Percentiles rank a stretch among this genome's conserved stretches.
Evolutionary conservation across 192 early-diverging fungal genomes (phyloP).

Genomic region (Backusella liffmaniae): DNA sequence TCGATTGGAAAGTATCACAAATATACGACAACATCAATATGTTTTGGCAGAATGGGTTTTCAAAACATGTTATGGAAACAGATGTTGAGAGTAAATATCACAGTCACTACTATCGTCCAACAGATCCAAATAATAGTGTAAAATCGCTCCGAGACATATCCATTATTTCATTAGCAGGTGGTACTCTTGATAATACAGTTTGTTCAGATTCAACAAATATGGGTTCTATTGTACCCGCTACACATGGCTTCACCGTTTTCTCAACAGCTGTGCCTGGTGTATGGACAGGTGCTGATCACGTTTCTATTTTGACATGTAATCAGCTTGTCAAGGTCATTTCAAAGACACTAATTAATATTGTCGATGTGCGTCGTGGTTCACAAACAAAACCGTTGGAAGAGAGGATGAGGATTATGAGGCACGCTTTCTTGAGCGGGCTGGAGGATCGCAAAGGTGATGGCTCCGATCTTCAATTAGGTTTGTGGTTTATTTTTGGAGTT

Average conservation of each 20-base stretch:
- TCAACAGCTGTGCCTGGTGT: conserved; percentile 78
- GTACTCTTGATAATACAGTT: conserved; percentile 84
- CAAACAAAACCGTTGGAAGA: conserved; percentile 59
- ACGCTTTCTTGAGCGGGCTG: conserved; percentile 52
- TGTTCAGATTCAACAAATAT: conserved; percentile 79
- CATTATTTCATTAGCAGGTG: conserved; percentile 88
- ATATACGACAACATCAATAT: conserved; percentile 70
- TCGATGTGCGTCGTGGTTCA: conserved; percentile 56
- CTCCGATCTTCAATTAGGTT: conserved; percentile 22
- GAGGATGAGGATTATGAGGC: conserved; percentile 66
- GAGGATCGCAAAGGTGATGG: conserved; percentile 35
- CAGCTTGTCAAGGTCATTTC: conserved; percentile 77
- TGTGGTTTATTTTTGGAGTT: neutral
- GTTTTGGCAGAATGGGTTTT: conserved; percentile 64
- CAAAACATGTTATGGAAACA: conserved; percentile 1
- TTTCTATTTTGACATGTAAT: conserved; percentile 87
- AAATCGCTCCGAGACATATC: conserved; percentile 53
- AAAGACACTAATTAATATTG: conserved; percentile 54
- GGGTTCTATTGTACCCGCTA: conserved; percentile 58
- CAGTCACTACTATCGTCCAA: neutral
- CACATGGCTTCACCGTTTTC: conserved; percentile 78
- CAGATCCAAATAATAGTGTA: neutral
- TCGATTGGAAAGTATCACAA: conserved; percentile 60
- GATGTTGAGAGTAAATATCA: conserved; percentile 7
- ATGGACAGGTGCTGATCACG: conserved; percentile 87